phyloP scores from a whole-genome alignment of 2,329 filamentous ascomycete species.

The Penicillium sp. region DNA sequence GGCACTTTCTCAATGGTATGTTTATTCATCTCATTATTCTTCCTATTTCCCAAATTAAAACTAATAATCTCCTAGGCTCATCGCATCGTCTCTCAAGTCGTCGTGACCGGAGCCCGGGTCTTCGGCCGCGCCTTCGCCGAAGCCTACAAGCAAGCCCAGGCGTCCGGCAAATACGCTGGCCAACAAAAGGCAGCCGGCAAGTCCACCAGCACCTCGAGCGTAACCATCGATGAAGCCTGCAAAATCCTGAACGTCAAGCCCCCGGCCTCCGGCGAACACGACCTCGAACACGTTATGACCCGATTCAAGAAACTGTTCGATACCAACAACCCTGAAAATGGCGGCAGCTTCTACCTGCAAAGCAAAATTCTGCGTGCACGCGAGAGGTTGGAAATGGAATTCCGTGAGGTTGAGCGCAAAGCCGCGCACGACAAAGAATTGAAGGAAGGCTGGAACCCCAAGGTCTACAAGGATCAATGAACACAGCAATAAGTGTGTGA shows the following conservation, averaged over 20 bases:
- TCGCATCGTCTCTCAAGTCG: constrained; percentile 89
- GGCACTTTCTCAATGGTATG: constrained; percentile 28
- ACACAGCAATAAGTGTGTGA: neutral
- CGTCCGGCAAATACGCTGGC: constrained; percentile 77
- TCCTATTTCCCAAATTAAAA: neutral
- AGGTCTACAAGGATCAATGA: constrained; percentile 84
- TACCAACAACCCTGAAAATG: constrained; percentile 89
- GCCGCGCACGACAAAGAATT: constrained; percentile 73
- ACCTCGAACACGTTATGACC: constrained; percentile 75
- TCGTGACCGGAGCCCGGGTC: constrained; percentile 86
- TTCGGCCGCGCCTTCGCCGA: constrained; percentile 90
- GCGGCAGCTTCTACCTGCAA: constrained; percentile 96
- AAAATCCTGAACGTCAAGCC: constrained; percentile 95
- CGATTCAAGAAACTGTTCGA: constrained; percentile 96
- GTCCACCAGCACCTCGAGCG: constrained; percentile 64
- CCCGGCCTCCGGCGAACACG: constrained; percentile 72
- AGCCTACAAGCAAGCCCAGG: constrained; percentile 92
- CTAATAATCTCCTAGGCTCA: constrained; percentile 65
- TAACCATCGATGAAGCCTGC: constrained; percentile 95
- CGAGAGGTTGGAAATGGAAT: constrained; percentile 87
- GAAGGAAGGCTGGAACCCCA: constrained; percentile 88
- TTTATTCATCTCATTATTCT: neutral
- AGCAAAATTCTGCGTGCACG: constrained; percentile 92
- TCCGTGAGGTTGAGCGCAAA: constrained; percentile 69
- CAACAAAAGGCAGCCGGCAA: constrained; percentile 61